Evolutionary conservation across 176 grass and related monocot species (phyloP).

Genomic region (Saccharum spontaneum): DNA sequence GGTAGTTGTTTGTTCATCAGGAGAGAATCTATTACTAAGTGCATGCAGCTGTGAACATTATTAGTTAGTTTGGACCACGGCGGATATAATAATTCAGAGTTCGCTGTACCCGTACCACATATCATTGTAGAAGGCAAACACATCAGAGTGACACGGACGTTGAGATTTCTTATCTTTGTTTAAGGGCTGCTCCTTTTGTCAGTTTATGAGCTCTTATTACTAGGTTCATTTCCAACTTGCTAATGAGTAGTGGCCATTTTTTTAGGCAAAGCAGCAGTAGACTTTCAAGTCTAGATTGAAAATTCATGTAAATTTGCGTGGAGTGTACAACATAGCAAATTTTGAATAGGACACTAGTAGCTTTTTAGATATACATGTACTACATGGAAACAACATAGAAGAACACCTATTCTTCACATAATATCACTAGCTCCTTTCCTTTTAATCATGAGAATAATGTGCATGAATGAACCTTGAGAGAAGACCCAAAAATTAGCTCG

Average conservation of each 20-base stretch:
- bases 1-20: background rate
- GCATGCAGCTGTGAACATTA: conserved; percentile 5
- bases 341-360: too few species aligned
- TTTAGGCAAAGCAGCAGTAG: background rate
- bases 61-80: background rate
- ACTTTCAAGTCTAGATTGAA: too few species aligned
- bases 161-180: background rate
- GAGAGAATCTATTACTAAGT: conserved; percentile 22
- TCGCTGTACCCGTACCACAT: background rate
- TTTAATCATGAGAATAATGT: background rate
- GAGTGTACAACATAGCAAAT: too few species aligned
- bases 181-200: conserved; percentile 21
- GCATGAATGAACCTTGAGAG: background rate
- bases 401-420: background rate
- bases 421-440: background rate
- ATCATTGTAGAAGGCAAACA: conserved; percentile 1
- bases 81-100: background rate
- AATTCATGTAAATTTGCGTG: background rate
- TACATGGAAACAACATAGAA: background rate
- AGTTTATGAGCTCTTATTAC: conserved; percentile 5
- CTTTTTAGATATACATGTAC: background rate
- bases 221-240: conserved; percentile 13
- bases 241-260: background rate
- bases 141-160: conserved; percentile 4
- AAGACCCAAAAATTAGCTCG: background rate